Percentiles rank a stretch among this genome's conserved stretches.
These are phyloP conservation scores for Suillus americanus DNA, from an alignment of 768 basidiomycete species.

Conservation along the genomic window DNA sequence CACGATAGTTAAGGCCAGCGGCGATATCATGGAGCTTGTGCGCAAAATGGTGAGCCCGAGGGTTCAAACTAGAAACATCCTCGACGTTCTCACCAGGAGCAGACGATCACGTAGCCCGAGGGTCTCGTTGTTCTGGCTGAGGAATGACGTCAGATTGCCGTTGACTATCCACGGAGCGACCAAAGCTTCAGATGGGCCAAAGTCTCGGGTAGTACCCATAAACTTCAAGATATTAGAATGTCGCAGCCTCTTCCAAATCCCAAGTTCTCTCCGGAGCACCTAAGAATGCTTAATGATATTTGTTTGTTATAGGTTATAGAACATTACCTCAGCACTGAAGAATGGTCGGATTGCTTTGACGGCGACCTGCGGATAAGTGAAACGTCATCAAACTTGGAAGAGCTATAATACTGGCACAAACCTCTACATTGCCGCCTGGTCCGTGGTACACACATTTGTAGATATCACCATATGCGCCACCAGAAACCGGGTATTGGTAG, in stretches of 20 bases:
- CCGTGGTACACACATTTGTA: not conserved
- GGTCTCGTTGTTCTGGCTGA: conserved; percentile 4
- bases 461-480: not conserved
- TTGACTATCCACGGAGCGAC: conserved; percentile 20
- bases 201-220: conserved; percentile 15
- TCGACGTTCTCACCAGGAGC: conserved; percentile 14
- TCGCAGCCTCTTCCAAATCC: conserved; percentile 17
- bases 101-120: conserved; percentile 13
- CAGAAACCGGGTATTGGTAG: not conserved
- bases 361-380: not conserved
- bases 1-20: not conserved
- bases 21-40: not conserved
- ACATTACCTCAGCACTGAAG: not conserved
- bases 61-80: not conserved
- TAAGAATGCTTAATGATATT: too few relatives aligned
- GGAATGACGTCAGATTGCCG: conserved; percentile 13
- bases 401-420: not conserved
- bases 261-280: conserved; percentile 16
- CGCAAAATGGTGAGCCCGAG: not conserved
- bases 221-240: conserved; percentile 21
- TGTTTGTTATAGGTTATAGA: too few relatives aligned
- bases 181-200: conserved; percentile 20
- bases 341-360: not conserved
- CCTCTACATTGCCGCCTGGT: not conserved
- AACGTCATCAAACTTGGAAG: not conserved